phyloP scores from a whole-genome alignment of 2,329 filamentous ascomycete species.

The Diplodia scrobiculata region DNA sequence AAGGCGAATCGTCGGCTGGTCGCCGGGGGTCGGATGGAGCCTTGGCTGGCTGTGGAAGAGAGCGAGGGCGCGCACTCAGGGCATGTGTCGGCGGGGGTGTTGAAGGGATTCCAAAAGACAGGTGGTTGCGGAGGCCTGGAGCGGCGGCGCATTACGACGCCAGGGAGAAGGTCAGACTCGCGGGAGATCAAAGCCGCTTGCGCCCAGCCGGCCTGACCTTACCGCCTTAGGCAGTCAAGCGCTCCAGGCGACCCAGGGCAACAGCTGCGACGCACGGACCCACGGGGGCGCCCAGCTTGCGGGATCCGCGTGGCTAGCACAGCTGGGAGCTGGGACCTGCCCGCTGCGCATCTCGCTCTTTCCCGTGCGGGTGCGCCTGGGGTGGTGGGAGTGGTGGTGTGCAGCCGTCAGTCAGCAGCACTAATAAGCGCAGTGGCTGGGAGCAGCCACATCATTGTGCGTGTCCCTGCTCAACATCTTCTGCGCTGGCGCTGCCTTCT shows the following conservation, averaged over 20 bases:
- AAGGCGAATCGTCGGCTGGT: neutral
- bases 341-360: conserved; percentile 1
- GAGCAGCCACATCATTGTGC: conserved; percentile 16
- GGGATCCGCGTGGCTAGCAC: conserved; percentile 20
- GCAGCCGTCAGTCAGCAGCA: conserved; percentile 9
- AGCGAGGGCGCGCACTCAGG: conserved; percentile 3
- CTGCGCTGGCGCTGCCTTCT: conserved; percentile 1
- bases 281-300: neutral
- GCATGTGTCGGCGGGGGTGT: neutral
- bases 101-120: conserved; percentile 7
- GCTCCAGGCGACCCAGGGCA: conserved; percentile 1
- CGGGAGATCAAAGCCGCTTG: conserved; percentile 19
- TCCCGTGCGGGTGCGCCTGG: conserved; percentile 10
- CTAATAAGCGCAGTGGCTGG: neutral
- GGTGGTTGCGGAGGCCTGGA: conserved; percentile 17
- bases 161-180: conserved; percentile 14
- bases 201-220: conserved; percentile 6
- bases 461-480: conserved; percentile 3
- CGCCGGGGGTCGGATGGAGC: conserved; percentile 9
- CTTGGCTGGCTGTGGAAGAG: conserved; percentile 4
- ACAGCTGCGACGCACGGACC: neutral
- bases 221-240: conserved; percentile 15
- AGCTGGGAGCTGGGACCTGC: neutral
- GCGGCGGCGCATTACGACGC: conserved; percentile 14
- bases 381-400: conserved; percentile 8